Evolutionary conservation across 441 rosid genomes (phyloP), one percentile per base, ranked within the genome.

Genomic region (Rhodomyrtus psidioides): DNA sequence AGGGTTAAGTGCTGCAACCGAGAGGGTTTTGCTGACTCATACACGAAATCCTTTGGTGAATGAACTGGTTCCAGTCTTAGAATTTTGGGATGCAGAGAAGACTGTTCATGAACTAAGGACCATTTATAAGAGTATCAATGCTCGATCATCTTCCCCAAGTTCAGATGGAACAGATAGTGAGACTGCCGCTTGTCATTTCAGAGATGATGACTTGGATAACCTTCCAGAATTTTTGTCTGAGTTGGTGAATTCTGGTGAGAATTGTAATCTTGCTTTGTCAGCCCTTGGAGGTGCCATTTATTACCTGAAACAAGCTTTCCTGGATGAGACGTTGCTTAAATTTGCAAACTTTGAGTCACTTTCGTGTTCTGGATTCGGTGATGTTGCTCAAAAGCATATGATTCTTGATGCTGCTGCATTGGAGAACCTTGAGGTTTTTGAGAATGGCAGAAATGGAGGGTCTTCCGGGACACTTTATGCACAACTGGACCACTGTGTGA

Each of bases 341-440:
- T 96, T 91, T 94, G 98, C 98, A 42, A 96, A 93, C 88, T 98
- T 94, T 87, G 99, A 98, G 88, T 86, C 89, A 79, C 98, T 98
- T 87, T 98, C 98, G n/a, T 93, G 89, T 91, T 90, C 94, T 90
- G 93, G 91, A 84, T 94, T 93, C 84, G 82, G 90, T 88, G 88
- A 91, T 86, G 85, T 91, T 90, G 89, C 92, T 82, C 92, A 91
- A 93, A 95, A 93, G 87, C 94, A 96, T 90, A 93, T 96, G 96
- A 92, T 96, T 91, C 98, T 98, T 86, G 99, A 98, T 95, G 98
- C 99, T 88, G 93, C 98, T 87, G 99, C 98, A 81, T 88, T 98
- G 58, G 99, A 98, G 89, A 98, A 96, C 94, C 99, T 98, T 87
- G 99, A 98, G 91, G 92, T 98, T 90, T 98, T 96, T 92, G 99